phyloP scores from a whole-genome alignment of 2,329 filamentous ascomycete species.

The Laburnicola sp. region DNA sequence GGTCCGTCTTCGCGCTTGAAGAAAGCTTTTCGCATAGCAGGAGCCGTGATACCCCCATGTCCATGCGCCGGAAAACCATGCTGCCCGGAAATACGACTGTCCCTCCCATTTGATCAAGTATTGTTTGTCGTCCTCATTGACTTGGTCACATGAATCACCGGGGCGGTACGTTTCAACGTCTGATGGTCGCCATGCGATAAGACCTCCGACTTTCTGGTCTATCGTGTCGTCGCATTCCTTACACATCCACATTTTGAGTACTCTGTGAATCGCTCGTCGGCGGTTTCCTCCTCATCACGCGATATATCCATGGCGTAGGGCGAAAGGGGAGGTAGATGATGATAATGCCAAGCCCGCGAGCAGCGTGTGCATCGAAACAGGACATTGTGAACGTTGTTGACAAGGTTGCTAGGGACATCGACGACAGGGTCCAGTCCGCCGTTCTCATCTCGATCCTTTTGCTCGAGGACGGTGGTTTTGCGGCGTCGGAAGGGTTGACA shows the following conservation, averaged over 20 bases:
- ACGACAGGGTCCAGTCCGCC: slow-evolving; percentile 75
- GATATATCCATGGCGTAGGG: slow-evolving; percentile 49
- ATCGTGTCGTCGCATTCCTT: slow-evolving; percentile 69
- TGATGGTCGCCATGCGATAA: slow-evolving; percentile 85
- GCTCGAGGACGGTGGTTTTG: slow-evolving; percentile 77
- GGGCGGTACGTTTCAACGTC: slow-evolving; percentile 60
- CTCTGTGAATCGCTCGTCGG: slow-evolving; percentile 67
- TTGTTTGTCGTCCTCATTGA: slow-evolving; percentile 79
- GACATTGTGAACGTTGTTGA: slow-evolving; percentile 77
- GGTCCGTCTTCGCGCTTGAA: slow-evolving; percentile 69
- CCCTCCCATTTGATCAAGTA: slow-evolving; percentile 89
- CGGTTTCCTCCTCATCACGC: slow-evolving; percentile 54
- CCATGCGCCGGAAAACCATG: slow-evolving; percentile 90
- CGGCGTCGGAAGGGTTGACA: slow-evolving; percentile 74
- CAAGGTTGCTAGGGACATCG: slow-evolving; percentile 60
- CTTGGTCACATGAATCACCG: slow-evolving; percentile 57
- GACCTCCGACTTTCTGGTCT: slow-evolving; percentile 66
- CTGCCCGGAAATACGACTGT: slow-evolving; percentile 77
- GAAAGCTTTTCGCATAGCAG: slow-evolving; percentile 73
- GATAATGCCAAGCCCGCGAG: slow-evolving; percentile 77
- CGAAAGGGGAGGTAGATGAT: slow-evolving; percentile 69
- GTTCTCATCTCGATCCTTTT: slow-evolving; percentile 79
- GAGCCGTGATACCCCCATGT: slow-evolving; percentile 72
- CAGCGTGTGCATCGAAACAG: slow-evolving; percentile 83
- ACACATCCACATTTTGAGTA: slow-evolving; percentile 79